phyloP scores from a whole-genome alignment of 345 rosid genomes.

The Carallia pectinifolia region DNA sequence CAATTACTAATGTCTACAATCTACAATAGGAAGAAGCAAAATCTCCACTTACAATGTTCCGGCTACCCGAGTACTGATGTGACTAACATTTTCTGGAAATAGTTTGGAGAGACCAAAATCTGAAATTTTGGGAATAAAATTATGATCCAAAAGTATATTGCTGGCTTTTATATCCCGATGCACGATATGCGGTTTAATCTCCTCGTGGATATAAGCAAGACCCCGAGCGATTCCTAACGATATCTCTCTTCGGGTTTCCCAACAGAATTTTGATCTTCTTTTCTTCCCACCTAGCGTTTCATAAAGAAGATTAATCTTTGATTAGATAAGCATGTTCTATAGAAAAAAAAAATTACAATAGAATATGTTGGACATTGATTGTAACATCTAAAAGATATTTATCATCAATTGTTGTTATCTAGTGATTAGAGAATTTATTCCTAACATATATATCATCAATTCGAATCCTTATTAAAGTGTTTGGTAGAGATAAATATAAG shows the following conservation, averaged over 20 bases:
- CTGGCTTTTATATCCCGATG: constrained; percentile 46
- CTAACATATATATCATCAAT: no score
- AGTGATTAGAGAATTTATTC: no score
- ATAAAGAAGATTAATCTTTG: background rate
- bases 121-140: constrained; percentile 39
- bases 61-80: constrained; percentile 37
- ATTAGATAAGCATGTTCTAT: no score
- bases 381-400: no score
- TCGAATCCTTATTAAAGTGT: no score
- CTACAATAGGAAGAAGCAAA: no score
- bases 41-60: constrained; percentile 41
- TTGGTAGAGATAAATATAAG: no score
- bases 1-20: no score
- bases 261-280: constrained; percentile 21
- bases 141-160: constrained; percentile 42
- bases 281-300: constrained; percentile 20
- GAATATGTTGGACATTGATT: no score
- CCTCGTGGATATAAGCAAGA: constrained; percentile 42
- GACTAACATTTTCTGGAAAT: constrained; percentile 26
- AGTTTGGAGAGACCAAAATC: constrained; percentile 45
- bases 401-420: no score
- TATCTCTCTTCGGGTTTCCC: constrained; percentile 32
- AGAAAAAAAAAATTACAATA: no score
- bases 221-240: constrained; percentile 33
- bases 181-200: constrained; percentile 34